These are phyloP conservation scores for Triticum aestivum DNA, from an alignment of 176 grass and related monocot species.

Conservation along the genomic window DNA sequence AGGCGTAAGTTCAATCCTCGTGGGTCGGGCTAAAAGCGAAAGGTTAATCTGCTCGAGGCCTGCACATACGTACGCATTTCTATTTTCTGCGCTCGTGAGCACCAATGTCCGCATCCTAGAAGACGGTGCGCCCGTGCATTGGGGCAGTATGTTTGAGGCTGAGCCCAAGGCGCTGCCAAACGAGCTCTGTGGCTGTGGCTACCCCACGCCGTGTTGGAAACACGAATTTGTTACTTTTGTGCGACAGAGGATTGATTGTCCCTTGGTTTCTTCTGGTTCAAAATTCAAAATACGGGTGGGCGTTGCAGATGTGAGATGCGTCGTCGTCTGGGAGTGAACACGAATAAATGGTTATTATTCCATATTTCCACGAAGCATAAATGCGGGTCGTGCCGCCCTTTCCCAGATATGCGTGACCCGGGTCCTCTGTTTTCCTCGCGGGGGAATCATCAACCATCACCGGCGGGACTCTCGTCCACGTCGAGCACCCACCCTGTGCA, in stretches of 20 bases:
- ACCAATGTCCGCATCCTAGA: constrained; percentile 7
- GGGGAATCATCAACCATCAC: not conserved
- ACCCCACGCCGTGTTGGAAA: not conserved
- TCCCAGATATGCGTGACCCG: not conserved
- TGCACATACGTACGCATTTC: not conserved
- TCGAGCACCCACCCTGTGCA: not conserved
- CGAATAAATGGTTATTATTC: too few species aligned
- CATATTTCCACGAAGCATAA: not conserved
- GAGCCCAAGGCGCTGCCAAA: not conserved
- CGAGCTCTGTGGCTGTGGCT: not conserved
- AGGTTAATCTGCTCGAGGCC: constrained; percentile 25
- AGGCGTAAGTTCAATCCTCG: constrained; percentile 14
- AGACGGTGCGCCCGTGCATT: constrained; percentile 17
- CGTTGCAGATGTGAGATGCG: too few species aligned
- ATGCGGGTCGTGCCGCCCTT: not conserved
- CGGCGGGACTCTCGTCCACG: not conserved
- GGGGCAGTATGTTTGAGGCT: not conserved
- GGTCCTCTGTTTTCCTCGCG: not conserved
- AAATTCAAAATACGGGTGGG: not conserved
- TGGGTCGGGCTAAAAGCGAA: not conserved
- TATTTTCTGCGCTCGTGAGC: not conserved
- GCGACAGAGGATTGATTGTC: not conserved
- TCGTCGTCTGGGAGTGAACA: too few species aligned
- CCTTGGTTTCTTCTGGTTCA: not conserved
- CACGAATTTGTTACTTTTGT: not conserved